Percentiles rank a stretch among this genome's conserved stretches.
Evolutionary conservation across 345 rosid genomes (phyloP).

Genomic region (Arabidopsis thaliana): TAIR10.1 NC_003070.9:17461501-17462000

Average conservation of each 20-base stretch:
- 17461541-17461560: constrained; percentile 61
- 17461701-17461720: constrained; percentile 64
- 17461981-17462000: constrained; percentile 50
- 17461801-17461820: constrained; percentile 26
- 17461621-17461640: constrained; percentile 74
- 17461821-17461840: constrained; percentile 23
- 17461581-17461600: constrained; percentile 19
- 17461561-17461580: constrained; percentile 23
- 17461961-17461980: constrained; percentile 19
- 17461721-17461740: constrained; percentile 59
- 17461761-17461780: constrained; percentile 89
- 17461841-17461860: constrained; percentile 26
- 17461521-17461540: constrained; percentile 97
- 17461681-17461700: constrained; percentile 78
- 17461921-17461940: constrained; percentile 93
- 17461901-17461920: constrained; percentile 78
- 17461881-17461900: constrained; percentile 63
- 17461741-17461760: constrained; percentile 91
- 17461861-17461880: constrained; percentile 24
- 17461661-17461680: constrained; percentile 99
- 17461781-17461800: constrained; percentile 72
- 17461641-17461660: constrained; percentile 99
- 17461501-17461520: constrained; percentile 94
- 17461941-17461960: constrained; percentile 98
- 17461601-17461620: constrained; percentile 22